phyloP scores from a whole-genome alignment of 495 filamentous ascomycete genomes.

The Lindgomyces ingoldianus region DNA sequence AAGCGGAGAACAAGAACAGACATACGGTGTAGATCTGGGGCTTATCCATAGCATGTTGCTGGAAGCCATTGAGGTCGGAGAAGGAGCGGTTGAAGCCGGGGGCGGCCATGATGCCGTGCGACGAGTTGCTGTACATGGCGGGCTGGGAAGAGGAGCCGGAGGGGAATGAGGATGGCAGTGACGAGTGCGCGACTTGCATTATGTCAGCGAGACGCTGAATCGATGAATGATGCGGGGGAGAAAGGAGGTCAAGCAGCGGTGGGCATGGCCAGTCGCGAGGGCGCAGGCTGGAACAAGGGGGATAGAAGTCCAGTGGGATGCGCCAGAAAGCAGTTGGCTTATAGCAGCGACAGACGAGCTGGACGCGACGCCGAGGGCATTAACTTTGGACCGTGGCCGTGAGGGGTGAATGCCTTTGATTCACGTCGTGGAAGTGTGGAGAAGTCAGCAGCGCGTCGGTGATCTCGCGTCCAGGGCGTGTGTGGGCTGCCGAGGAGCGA shows the following conservation, averaged over 20 bases:
- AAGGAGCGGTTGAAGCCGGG: slow-evolving; percentile 45
- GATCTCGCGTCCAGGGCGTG: not conserved
- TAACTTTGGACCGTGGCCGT: too few species aligned
- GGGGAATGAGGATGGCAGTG: slow-evolving; percentile 36
- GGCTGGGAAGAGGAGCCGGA: slow-evolving; percentile 30
- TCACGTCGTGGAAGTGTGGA: not conserved
- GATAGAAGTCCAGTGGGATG: not conserved
- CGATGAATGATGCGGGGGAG: not conserved
- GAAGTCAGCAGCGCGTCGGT: not conserved
- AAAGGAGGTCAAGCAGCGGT: not conserved
- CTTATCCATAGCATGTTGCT: slow-evolving; percentile 56
- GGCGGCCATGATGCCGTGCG: slow-evolving; percentile 30
- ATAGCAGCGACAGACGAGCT: not conserved
- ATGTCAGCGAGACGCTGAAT: slow-evolving; percentile 15
- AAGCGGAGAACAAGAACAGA: not conserved
- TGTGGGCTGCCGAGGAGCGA: not conserved
- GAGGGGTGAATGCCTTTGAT: too few species aligned
- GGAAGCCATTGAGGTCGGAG: slow-evolving; percentile 54
- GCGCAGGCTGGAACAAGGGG: not conserved
- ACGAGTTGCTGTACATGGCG: slow-evolving; percentile 34
- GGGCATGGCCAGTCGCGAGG: not conserved
- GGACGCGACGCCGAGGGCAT: too few species aligned
- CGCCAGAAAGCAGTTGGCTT: not conserved
- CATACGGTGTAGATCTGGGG: slow-evolving; percentile 78
- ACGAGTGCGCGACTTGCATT: slow-evolving; percentile 38